Evolutionary conservation across 495 filamentous ascomycete species (phyloP).

Genomic region (Penicillium ucsense): DNA sequence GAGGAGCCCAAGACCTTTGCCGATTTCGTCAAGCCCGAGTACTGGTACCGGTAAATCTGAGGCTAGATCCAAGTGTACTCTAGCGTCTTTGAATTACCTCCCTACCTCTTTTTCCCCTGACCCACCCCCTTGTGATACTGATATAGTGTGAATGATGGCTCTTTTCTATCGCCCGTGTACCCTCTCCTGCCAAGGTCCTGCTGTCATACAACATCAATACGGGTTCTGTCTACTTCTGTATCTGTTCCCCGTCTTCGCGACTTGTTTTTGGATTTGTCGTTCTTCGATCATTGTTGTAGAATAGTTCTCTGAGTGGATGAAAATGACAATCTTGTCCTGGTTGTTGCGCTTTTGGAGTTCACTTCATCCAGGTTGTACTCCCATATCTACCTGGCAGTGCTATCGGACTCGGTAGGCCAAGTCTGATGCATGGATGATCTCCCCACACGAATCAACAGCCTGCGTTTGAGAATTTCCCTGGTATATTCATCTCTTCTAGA

Average conservation of each 20-base stretch:
- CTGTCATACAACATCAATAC: background rate
- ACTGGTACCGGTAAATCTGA: slow-evolving; percentile 58
- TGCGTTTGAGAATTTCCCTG: no score
- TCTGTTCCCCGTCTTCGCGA: slow-evolving; percentile 6
- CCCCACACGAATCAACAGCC: no score
- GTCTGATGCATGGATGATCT: no score
- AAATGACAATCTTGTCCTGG: slow-evolving; percentile 17
- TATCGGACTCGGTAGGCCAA: no score
- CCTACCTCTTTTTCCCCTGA: no score
- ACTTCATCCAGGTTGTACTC: no score
- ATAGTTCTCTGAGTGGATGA: slow-evolving; percentile 33
- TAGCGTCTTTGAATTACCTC: background rate
- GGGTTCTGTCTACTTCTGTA: slow-evolving; percentile 3
- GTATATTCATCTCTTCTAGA: no score
- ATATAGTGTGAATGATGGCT: slow-evolving; percentile 8
- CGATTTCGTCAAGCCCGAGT: slow-evolving; percentile 86
- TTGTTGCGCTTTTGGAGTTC: slow-evolving; percentile 7
- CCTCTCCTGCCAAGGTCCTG: background rate
- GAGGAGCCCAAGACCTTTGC: slow-evolving; percentile 86
- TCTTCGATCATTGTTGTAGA: slow-evolving; percentile 33
- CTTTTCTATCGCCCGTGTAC: background rate
- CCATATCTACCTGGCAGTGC: no score
- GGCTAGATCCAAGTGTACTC: slow-evolving; percentile 1
- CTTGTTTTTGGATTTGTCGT: slow-evolving; percentile 3
- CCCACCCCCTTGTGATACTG: background rate